These are phyloP conservation scores for Diaporthe sp. DNA, from an alignment of 2,329 filamentous ascomycete genomes.

Conservation along the genomic window DNA sequence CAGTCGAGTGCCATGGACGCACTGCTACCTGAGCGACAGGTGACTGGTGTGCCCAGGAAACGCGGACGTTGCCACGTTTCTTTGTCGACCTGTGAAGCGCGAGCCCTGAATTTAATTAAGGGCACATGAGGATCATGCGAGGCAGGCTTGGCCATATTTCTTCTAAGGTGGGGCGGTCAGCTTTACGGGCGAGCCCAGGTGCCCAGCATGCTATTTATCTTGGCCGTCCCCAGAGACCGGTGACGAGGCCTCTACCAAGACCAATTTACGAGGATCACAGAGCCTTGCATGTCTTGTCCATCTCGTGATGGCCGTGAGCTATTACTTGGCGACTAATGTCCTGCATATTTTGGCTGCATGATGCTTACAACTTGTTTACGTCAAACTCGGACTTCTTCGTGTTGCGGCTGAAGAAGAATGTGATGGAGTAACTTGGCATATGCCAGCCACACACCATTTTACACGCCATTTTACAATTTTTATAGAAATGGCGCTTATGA, in stretches of 20 bases:
- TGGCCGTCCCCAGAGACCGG: neutral
- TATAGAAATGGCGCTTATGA: neutral
- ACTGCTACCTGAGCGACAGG: neutral
- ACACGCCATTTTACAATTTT: neutral
- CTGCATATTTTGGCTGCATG: neutral
- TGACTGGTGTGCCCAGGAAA: neutral
- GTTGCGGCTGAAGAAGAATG: neutral
- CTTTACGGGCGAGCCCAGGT: conserved; percentile 10
- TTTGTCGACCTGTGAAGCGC: neutral
- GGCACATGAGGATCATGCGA: neutral
- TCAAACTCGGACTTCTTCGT: neutral
- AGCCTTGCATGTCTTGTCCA: neutral
- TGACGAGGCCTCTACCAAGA: neutral
- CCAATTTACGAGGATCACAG: neutral
- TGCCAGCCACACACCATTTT: neutral
- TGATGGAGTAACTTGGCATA: neutral
- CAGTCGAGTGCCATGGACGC: neutral
- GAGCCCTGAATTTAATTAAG: neutral
- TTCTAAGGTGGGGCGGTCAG: neutral
- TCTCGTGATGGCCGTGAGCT: neutral
- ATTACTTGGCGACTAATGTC: conserved; percentile 5
- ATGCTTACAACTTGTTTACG: neutral
- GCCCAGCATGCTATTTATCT: conserved; percentile 11
- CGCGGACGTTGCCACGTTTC: neutral
- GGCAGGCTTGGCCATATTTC: conserved; percentile 1